These are phyloP conservation scores for Tylopilus sp. DNA, from an alignment of 1,284 basidiomycete genomes.

Conservation along the genomic window DNA sequence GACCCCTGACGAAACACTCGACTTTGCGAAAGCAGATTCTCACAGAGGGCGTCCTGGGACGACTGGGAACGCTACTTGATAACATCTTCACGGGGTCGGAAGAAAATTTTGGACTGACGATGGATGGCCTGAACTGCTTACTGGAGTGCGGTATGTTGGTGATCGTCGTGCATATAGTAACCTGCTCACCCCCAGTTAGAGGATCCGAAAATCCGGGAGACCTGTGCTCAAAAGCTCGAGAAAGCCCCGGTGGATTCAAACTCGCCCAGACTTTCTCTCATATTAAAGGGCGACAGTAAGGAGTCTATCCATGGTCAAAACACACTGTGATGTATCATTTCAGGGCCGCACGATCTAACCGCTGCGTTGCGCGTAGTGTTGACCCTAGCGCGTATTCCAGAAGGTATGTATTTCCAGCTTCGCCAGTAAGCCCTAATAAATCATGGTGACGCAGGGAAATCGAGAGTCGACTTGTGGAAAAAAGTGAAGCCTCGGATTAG, in stretches of 20 bases:
- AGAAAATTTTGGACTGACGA: slow-evolving; percentile 18
- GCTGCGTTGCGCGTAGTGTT: slow-evolving; percentile 21
- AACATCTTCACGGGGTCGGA: background rate
- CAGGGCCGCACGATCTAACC: slow-evolving; percentile 12
- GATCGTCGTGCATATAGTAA: background rate
- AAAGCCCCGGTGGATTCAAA: background rate
- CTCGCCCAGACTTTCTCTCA: slow-evolving; percentile 12
- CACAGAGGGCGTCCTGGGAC: slow-evolving; percentile 14
- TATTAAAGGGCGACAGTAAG: slow-evolving; percentile 16
- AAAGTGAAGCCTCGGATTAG: slow-evolving; percentile 8
- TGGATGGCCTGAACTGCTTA: slow-evolving; percentile 24
- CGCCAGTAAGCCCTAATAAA: too few species aligned
- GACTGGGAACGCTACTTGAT: slow-evolving; percentile 17
- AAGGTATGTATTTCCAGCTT: slow-evolving; percentile 3
- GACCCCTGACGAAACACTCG: slow-evolving; percentile 19
- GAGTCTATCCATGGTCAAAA: background rate
- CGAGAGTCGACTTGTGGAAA: slow-evolving; percentile 6
- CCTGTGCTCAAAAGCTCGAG: slow-evolving; percentile 10
- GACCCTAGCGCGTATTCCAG: slow-evolving; percentile 13
- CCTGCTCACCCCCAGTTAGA: slow-evolving; percentile 10
- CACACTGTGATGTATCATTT: background rate
- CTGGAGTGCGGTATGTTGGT: slow-evolving; percentile 19
- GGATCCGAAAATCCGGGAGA: background rate
- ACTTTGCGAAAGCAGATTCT: slow-evolving; percentile 15
- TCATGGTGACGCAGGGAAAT: background rate